Base-by-base conservation (phyloP, 1,139 yeast genomes). In the Yamadazyma taylorii region DNA sequence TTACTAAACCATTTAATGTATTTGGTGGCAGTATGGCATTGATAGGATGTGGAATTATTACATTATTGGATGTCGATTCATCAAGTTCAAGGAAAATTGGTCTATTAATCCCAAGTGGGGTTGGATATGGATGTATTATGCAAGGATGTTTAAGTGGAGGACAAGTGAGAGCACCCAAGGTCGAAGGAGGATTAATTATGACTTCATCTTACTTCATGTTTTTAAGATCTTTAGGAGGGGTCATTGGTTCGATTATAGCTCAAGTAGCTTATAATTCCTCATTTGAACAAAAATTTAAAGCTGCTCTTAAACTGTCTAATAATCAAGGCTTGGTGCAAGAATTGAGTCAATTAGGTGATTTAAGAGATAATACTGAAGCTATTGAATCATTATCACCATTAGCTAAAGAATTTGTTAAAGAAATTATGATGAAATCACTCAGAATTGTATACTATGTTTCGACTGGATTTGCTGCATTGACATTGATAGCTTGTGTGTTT, bases 11-110 rank as follows among this genome's bases (percentile, higher is more conserved):
- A 0, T 56, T 60, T 24, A 50, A 52, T 11, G 30, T 67, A 4
- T 36, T 46, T 7, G 66, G 65, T 55, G 3, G 60, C 66, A 3
- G 38, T 69, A 25, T n/a, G n/a, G n/a, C n/a, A n/a, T n/a, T n/a
- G n/a, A n/a, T n/a, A n/a, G 74, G 73, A n/a, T 44, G 52, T 34
- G 75, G 73, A 4, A 35, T 67, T 17, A 40, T 65, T 10, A 39
- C 56, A 3, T 54, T 69, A 26, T 56, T 69, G 13, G 54, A 57
- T 1, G 61, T 60, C 9, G 60, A 66, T 38, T 56, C 71, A 2
- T 25, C 57, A 1, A 39, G 38, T n/a, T 33, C 60, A 3, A 30
- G 47, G n/a, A 56, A 57, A 42, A 66, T 69, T 36, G 75, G 75
- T 2, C 50, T 53, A 14, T 54, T 64, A 35, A 66, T 69, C 30